These are phyloP conservation scores for Backusella liffmaniae DNA, from an alignment of 192 early-diverging fungal species.

Conservation along the genomic window DNA sequence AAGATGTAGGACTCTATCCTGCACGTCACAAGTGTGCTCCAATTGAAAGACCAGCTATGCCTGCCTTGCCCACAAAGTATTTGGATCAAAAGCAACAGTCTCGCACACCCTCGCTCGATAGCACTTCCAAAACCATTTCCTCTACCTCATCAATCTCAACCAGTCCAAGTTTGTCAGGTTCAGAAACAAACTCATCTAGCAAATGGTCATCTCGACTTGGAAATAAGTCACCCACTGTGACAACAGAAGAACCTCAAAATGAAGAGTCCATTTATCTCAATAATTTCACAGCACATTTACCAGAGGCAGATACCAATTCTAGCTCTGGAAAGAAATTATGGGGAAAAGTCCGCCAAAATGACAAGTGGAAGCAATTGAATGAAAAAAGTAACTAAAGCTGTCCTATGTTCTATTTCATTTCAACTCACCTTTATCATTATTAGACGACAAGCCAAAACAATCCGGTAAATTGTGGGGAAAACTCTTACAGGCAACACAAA, in stretches of 20 bases:
- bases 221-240: neutral
- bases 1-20: conserved; percentile 63
- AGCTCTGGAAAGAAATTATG: conserved; percentile 27
- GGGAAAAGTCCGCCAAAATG: conserved; percentile 27
- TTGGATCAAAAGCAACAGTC: conserved; percentile 2
- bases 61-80: conserved; percentile 11
- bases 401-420: neutral
- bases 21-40: conserved; percentile 47
- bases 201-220: conserved; percentile 17
- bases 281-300: neutral
- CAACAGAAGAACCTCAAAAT: neutral
- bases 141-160: neutral
- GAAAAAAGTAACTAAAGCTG: conserved; percentile 9
- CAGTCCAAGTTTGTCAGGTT: conserved; percentile 9
- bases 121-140: neutral
- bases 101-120: neutral
- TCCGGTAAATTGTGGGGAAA: conserved; percentile 28
- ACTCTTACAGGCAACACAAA: conserved; percentile 29
- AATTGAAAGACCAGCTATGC: conserved; percentile 22
- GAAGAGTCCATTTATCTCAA: conserved; percentile 30
- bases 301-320: neutral
- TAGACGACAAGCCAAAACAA: conserved; percentile 9
- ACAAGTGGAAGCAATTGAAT: conserved; percentile 27
- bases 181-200: neutral
- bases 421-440: too few species aligned